phyloP scores from a whole-genome alignment of 768 basidiomycete genomes.

The Guyanaporus albipodus region DNA sequence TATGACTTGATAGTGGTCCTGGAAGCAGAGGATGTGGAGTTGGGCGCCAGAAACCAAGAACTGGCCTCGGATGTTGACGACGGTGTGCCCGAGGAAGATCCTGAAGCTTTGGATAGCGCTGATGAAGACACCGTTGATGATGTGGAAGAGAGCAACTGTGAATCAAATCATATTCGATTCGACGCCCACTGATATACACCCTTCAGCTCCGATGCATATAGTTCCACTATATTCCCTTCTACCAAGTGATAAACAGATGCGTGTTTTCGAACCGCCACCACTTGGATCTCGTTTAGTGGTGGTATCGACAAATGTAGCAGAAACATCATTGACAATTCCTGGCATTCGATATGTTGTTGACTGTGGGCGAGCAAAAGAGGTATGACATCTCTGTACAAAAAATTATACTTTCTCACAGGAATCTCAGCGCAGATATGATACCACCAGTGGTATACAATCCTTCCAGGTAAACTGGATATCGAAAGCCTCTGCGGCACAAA shows the following conservation, averaged over 20 bases:
- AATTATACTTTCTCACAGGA: not conserved
- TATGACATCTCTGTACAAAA: conserved; percentile 25
- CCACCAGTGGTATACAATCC: conserved; percentile 77
- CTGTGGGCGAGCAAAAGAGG: conserved; percentile 93
- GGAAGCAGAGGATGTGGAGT: conserved; percentile 78
- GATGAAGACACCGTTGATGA: conserved; percentile 56
- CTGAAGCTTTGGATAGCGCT: conserved; percentile 72
- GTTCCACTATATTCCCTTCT: conserved; percentile 92
- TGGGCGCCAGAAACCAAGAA: conserved; percentile 49
- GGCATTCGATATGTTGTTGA: conserved; percentile 98
- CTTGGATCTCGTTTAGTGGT: conserved; percentile 81
- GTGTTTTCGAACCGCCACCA: conserved; percentile 85
- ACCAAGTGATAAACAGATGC: conserved; percentile 92
- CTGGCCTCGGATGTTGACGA: conserved; percentile 69
- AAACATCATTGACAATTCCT: conserved; percentile 95
- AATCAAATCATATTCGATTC: conserved; percentile 17
- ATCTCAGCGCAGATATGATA: conserved; percentile 75
- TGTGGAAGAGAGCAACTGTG: conserved; percentile 65
- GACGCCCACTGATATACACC: not conserved
- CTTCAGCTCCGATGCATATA: conserved; percentile 85
- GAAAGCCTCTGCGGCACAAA: conserved; percentile 91
- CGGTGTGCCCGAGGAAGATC: conserved; percentile 56
- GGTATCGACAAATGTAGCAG: conserved; percentile 93
- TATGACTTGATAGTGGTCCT: conserved; percentile 49
- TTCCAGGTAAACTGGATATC: conserved; percentile 94